Base-by-base conservation (phyloP, 2,329 filamentous ascomycete species). In the Rosellinia necatrix region DNA sequence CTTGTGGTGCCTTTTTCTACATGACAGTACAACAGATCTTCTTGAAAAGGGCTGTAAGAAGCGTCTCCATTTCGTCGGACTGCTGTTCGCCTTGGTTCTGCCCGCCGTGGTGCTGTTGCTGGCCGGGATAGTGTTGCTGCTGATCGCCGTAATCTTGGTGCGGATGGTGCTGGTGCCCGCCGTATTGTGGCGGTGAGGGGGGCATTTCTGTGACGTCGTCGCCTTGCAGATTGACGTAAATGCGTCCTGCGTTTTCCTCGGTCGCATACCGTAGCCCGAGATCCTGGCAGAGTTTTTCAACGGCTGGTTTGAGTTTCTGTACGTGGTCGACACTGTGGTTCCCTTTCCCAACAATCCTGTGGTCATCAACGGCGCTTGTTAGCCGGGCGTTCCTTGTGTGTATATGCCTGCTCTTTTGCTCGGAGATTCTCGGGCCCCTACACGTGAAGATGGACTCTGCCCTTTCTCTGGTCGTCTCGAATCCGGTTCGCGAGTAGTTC, bases 301-400 rank as follows among this genome's bases (percentile, higher is more conserved):
- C 91, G 59, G 90, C 83, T n/a, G 94, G 94, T 76, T 96, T 97
- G 74, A 99, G 87, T 80, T 94, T 97, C 74, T 96, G 91, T 21
- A 97, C 81, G 68, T 94, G 89, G 63, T 87, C 83, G 8, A 76
- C 78, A 47, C 86, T 91, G 76, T 99, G 94, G 72, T 96, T 94
- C 3, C 94, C 94, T 75, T 93, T 96, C 68, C 94, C 94, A 25
- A 97, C 93, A 68, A 99, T 97, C 35, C 81, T 83, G 35, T 10
- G 15, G 21, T 56, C 42, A 30, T 4, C 3, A 21, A 24, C 6
- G 38, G 29, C 24, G 10, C 12, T 2, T 21, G 29, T 58, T 32
- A 55, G 51, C 22, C 9, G 13, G 4, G 15, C 41, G n/a, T 25
- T 6, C 27, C 15, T 43, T 3, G 4, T n/a, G 41, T 4, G 29